These are phyloP conservation scores for Chlorella sp. DNA, from an alignment of 139 green algal genomes.

Conservation along the genomic window DNA sequence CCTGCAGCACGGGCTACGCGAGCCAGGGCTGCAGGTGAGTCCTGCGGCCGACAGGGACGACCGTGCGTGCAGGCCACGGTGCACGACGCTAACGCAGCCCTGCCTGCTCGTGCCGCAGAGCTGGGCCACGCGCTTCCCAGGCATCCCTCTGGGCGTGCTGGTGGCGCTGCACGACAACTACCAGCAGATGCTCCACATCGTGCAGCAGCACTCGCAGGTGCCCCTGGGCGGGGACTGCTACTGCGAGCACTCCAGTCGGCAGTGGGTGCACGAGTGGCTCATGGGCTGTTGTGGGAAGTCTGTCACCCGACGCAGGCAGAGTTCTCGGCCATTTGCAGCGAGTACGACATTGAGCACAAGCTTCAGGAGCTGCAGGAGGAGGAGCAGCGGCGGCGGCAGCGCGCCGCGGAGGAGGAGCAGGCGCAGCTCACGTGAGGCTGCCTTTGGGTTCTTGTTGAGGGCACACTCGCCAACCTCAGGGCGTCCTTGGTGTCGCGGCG, in stretches of 20 bases:
- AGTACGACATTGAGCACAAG: neutral
- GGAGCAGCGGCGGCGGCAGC: too few species aligned
- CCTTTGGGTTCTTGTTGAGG: neutral
- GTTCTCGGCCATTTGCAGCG: neutral
- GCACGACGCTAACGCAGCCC: too few species aligned
- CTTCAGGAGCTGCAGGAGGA: neutral
- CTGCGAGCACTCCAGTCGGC: neutral
- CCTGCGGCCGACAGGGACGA: neutral
- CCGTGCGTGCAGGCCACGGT: neutral
- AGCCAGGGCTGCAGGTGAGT: neutral
- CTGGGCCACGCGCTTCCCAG: conserved; percentile 11
- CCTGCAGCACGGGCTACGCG: neutral
- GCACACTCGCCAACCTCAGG: neutral
- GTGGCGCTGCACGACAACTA: conserved; percentile 21
- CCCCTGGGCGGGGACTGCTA: neutral
- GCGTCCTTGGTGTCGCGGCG: neutral
- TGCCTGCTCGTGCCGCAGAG: conserved; percentile 10
- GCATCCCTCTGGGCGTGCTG: conserved; percentile 1
- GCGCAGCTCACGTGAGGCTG: neutral
- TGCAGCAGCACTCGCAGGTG: conserved; percentile 28
- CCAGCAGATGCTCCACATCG: conserved; percentile 10
- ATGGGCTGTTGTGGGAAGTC: neutral
- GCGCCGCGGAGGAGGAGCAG: too few species aligned
- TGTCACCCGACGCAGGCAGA: neutral
- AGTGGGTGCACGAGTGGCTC: neutral